Conservation (phyloP, 768 basidiomycete genomes). For the Mycena polygramma region DNA sequence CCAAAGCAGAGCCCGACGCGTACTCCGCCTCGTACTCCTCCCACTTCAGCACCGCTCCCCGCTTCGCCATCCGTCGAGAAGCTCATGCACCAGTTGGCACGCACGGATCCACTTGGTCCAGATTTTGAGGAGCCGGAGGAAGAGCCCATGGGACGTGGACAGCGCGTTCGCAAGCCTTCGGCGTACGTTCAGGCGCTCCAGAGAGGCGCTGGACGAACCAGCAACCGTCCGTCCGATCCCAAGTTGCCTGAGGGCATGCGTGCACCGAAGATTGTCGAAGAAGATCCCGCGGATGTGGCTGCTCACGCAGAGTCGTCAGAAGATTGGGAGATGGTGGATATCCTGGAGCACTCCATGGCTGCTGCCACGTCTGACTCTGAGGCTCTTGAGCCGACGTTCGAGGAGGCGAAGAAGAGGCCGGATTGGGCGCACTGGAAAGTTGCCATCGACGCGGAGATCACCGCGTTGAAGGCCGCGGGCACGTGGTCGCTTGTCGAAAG, state of each 20-base stretch:
- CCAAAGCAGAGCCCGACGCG: neutral
- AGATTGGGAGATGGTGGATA: neutral
- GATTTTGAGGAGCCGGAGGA: constrained; percentile 20
- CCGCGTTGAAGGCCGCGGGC: neutral
- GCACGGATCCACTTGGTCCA: constrained; percentile 19
- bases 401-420: neutral
- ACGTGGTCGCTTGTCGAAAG: neutral
- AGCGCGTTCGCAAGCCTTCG: constrained; percentile 7
- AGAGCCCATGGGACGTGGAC: constrained; percentile 1
- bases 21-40: constrained; percentile 4
- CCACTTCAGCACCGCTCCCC: constrained; percentile 1
- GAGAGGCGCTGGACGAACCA: constrained; percentile 8
- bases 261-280: neutral
- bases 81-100: constrained; percentile 6
- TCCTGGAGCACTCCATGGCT: neutral
- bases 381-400: neutral
- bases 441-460: neutral
- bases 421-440: neutral
- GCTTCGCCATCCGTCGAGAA: constrained; percentile 7
- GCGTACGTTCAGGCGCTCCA: constrained; percentile 7
- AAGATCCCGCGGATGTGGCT: too few relatives aligned
- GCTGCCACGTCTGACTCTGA: neutral
- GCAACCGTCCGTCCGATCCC: neutral
- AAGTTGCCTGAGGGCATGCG: neutral
- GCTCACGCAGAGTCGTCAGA: neutral